Base-by-base conservation (phyloP, 495 filamentous ascomycete species). In the Tuber magnatum region DNA sequence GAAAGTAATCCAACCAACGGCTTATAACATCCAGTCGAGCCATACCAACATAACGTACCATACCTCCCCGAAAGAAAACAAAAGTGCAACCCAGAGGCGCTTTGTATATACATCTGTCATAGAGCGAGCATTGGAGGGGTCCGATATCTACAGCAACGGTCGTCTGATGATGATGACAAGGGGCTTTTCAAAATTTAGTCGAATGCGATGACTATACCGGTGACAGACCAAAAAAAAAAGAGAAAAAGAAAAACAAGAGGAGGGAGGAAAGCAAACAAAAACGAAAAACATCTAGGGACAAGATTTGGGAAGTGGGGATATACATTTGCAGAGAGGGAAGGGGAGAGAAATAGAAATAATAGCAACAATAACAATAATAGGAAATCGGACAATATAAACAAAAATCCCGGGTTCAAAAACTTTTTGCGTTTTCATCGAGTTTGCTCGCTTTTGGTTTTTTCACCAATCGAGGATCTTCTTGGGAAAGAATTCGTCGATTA, bases 401-500 rank as follows among this genome's bases (percentile, higher is more conserved):
- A 32, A 28, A 14, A 61, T 24, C 0, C 3, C n/a, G 9, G 28
- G 14, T 32, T 10, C 28, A 35, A 35, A 65, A 65, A 18, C 14
- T 65, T 61, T 32, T n/a, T 61, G 8, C n/a, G 46, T 51, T 24
- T 24, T 24, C 2, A 48, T 18, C 22, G 24, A 48, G n/a, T 56
- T n/a, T 65, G 28, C 32, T 65, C 12, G 28, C 43, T 46, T 46
- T 46, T 46, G 32, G 14, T 32, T 18, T 65, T 9, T 51, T 80
- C 87, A 96, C 93, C 93, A 95, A 84, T 87, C 89, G 80, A 97
- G 86, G 41, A 91, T 86, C 86, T 87, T 91, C 73, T 89, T 86
- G 28, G 92, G 92, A 82, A 95, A 95, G 82, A 89, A 95, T 85
- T 94, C 92, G 72, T 94, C 88, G 77, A 97, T 94, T 51, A 95